phyloP scores from a whole-genome alignment of 179 eudicot species.

The Drosera spatulata region DNA sequence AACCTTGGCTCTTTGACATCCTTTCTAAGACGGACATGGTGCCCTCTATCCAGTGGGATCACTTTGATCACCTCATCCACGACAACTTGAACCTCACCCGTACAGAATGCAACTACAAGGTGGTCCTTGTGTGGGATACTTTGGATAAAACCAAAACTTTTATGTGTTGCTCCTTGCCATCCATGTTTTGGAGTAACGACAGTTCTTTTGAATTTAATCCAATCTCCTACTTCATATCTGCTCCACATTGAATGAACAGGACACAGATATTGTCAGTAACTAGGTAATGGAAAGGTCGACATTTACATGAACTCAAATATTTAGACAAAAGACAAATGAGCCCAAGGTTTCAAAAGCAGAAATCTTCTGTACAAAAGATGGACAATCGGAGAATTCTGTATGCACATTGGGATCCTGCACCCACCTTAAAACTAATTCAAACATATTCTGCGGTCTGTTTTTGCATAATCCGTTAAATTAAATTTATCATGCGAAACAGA shows the following conservation, averaged over 20 bases:
- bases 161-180: conserved; percentile 92
- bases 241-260: neutral
- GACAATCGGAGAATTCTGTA: too few species aligned
- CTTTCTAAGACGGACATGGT: conserved; percentile 79
- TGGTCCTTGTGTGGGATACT: conserved; percentile 75
- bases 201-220: conserved; percentile 87
- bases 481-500: too few species aligned
- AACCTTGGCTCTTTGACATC: conserved; percentile 94
- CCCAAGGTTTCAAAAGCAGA: too few species aligned
- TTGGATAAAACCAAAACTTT: conserved; percentile 92
- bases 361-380: too few species aligned
- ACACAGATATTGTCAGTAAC: neutral
- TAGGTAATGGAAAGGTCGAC: neutral
- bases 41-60: conserved; percentile 95
- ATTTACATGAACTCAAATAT: too few species aligned
- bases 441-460: too few species aligned
- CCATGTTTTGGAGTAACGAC: conserved; percentile 65
- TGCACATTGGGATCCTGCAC: too few species aligned
- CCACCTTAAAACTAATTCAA: too few species aligned
- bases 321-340: too few species aligned
- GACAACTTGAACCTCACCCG: conserved; percentile 81
- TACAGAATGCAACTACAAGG: conserved; percentile 80
- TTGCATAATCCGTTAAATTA: too few species aligned
- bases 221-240: conserved; percentile 79
- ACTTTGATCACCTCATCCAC: conserved; percentile 82